Percentiles rank a stretch among this genome's conserved stretches.
Evolutionary conservation across 192 early-diverging fungal genomes (phyloP).

Genomic region (Mycoemilia scoparia): DNA sequence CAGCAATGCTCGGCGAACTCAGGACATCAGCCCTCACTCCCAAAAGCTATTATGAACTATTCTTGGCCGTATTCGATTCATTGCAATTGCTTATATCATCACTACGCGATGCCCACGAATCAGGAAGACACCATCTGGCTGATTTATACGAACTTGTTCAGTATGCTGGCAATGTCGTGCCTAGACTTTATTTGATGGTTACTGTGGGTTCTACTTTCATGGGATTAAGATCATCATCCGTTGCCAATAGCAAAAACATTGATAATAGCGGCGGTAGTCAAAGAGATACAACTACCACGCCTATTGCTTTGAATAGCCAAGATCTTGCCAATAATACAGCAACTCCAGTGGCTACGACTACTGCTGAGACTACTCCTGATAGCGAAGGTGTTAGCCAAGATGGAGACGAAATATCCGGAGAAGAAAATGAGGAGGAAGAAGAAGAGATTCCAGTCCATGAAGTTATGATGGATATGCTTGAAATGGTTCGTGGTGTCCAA

Average conservation of each 20-base stretch:
- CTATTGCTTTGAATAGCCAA: too few species aligned
- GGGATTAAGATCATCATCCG: constrained; percentile 38
- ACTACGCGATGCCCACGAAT: constrained; percentile 77
- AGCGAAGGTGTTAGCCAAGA: too few species aligned
- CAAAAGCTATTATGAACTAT: constrained; percentile 99
- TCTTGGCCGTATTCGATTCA: constrained; percentile 97
- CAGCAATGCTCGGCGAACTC: constrained; percentile 93
- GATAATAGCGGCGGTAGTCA: background rate
- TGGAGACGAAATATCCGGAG: too few species aligned
- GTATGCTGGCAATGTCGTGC: constrained; percentile 97
- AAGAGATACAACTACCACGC: too few species aligned
- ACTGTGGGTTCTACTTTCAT: constrained; percentile 95
- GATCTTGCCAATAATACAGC: too few species aligned
- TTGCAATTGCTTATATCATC: constrained; percentile 82
- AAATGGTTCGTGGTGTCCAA: constrained; percentile 97
- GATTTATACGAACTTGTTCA: constrained; percentile 97
- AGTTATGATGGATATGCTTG: constrained; percentile 97
- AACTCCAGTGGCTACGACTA: too few species aligned
- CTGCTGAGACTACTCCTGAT: too few species aligned
- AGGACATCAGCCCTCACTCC: constrained; percentile 86
- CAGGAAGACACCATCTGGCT: constrained; percentile 61
- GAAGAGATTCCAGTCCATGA: constrained; percentile 83
- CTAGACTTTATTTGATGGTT: constrained; percentile 96
- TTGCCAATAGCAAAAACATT: constrained; percentile 4
- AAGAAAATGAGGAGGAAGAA: too few species aligned